Evolutionary conservation across 164 flowering plant species (phyloP), one percentile per base, ranked within the genome.

Genomic region (Berberis thunbergii): DNA sequence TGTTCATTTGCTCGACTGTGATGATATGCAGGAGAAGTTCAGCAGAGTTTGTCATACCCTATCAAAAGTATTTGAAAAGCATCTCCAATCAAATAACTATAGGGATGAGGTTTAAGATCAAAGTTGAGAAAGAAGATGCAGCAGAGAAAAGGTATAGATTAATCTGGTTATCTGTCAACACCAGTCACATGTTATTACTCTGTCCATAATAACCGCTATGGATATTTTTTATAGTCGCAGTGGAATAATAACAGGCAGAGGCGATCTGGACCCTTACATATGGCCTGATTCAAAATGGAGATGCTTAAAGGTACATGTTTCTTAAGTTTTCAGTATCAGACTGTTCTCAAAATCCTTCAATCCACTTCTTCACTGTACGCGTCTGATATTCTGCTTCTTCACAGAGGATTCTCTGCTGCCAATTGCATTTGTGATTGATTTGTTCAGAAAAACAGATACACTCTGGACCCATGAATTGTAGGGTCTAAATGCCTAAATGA

Each of bases 231-330:
- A 61, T 79, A 93, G 98, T 76, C 85, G 77, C 72, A 84, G 77
- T 75, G 98, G 98, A 59, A 76, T 87, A 6, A 88, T 93, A 66
- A 83, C 81, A 71, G 91, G 89, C 42, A 67, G 81, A 5, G 64
- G 83, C 57, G 98, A 90, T 68, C 6, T 76, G 61, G 98, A 93
- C 76, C 89, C 92, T 43, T 78, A 72, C 64, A 74, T 81, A 78
- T 93, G 98, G 98, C 89, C 85, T 44, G 80, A 81, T 73, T 93
- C 98, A 56, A 93, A 86, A 77, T 93, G 98, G 98, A 86, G 97
- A 80, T 90, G 89, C 77, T 70, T 93, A 64, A 78, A 74, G 94
- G 98, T 93, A 72, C 52, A 52, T 2, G 26, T 26, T 26, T 26
- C 26, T 26, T 26, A 26, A 26, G 26, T 26, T 26, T 26, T 26